Conservation (phyloP, 495 filamentous ascomycete genomes). For the Darksidea phi region DNA sequence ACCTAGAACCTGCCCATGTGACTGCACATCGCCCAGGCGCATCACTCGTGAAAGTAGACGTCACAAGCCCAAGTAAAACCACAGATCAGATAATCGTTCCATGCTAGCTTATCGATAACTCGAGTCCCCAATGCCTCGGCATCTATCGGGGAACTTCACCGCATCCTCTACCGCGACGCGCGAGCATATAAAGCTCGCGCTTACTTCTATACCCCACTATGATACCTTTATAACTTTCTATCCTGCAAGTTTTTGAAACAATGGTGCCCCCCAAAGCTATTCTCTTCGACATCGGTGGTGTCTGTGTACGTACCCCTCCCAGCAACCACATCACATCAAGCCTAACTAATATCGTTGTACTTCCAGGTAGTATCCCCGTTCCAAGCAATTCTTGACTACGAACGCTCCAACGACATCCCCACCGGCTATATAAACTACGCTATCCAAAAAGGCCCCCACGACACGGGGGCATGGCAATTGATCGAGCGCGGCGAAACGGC, state of each 20-base stretch:
- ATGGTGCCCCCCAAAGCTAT: slow-evolving; percentile 65
- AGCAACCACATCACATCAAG: neutral
- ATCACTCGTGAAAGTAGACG: no score
- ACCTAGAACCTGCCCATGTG: no score
- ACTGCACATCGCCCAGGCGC: no score
- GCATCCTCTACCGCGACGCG: neutral
- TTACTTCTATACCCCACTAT: neutral
- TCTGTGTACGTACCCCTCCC: slow-evolving; percentile 70
- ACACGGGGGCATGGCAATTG: slow-evolving; percentile 76
- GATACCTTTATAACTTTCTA: slow-evolving; percentile 15
- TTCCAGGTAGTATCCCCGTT: slow-evolving; percentile 83
- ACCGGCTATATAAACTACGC: slow-evolving; percentile 87
- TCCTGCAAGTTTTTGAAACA: neutral
- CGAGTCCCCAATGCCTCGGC: slow-evolving; percentile 8
- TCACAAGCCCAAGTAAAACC: no score
- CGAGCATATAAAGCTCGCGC: neutral
- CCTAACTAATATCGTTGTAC: neutral
- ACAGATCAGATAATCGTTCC: no score
- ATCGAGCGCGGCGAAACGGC: slow-evolving; percentile 51
- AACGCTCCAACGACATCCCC: slow-evolving; percentile 69
- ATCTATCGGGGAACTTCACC: slow-evolving; percentile 23
- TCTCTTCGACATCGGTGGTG: slow-evolving; percentile 94
- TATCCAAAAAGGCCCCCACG: slow-evolving; percentile 72
- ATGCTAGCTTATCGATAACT: no score
- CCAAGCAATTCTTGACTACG: slow-evolving; percentile 88